phyloP scores from a whole-genome alignment of 306 rosid genomes.

The Senna siamea region DNA sequence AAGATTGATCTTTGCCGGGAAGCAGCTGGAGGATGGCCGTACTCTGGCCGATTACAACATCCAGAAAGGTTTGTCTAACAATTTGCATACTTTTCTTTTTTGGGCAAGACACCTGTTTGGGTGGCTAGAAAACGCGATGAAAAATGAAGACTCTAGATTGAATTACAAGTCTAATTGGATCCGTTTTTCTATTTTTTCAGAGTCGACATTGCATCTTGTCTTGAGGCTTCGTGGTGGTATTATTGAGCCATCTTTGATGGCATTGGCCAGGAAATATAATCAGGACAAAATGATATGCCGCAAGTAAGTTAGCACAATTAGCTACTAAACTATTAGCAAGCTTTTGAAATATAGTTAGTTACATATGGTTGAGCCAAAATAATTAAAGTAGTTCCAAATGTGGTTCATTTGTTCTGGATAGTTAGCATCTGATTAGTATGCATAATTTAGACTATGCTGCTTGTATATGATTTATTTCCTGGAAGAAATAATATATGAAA shows the following conservation, averaged over 20 bases:
- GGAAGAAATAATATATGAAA: neutral
- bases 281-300: slow-evolving; percentile 99
- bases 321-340: neutral
- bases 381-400: neutral
- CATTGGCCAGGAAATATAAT: slow-evolving; percentile 93
- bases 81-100: neutral
- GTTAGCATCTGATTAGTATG: neutral
- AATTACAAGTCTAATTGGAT: slow-evolving; percentile 5
- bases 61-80: slow-evolving; percentile 70
- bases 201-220: slow-evolving; percentile 93
- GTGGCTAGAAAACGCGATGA: neutral
- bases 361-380: neutral
- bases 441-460: neutral
- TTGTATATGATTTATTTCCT: neutral
- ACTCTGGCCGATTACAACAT: slow-evolving; percentile 96
- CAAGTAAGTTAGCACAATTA: slow-evolving; percentile 60
- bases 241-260: slow-evolving; percentile 97
- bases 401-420: neutral
- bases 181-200: slow-evolving; percentile 46
- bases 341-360: neutral
- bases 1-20: slow-evolving; percentile 94
- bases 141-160: neutral
- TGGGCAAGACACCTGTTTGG: too few relatives aligned
- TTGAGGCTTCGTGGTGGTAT: slow-evolving; percentile 99
- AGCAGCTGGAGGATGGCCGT: slow-evolving; percentile 98